Evolutionary conservation across 2,329 filamentous ascomycete species (phyloP), one percentile per base, ranked within the genome.

Genomic region (Periconia macrospinosa): DNA sequence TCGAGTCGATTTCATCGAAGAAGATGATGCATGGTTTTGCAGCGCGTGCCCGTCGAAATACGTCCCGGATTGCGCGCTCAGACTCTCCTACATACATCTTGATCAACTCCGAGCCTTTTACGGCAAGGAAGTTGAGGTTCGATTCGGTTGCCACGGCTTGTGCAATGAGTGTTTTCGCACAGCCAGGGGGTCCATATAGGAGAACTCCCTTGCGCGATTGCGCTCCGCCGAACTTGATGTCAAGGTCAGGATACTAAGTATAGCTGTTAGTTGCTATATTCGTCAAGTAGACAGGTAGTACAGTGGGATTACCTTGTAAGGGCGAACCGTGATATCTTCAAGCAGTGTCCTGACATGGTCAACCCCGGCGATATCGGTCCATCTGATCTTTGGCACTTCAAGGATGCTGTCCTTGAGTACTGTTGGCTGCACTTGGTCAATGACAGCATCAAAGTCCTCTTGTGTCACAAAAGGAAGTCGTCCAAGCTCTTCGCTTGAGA

Each of bases 71-170:
- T 8, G 89, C 87, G 11, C 91, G 86, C 76, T 97, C 93, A 1
- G 92, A 93, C 73, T 97, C 93, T 56, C 93, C 93, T 17, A 97
- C 92, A 74, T 97, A 97, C 90, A 96, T 96, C 76, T 92, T 95
- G 55, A 96, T 86, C 13, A 97, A 83, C 74, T 97, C 93, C 35
- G 91, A 91, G 23, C 92, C 93, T 76, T 97, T 96, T 60, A 97
- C 90, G 9, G 92, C 89, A 69, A 97, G 87, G 79, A 97, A 97
- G 72, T 97, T 97, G 75, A 95, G 87, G 3, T 89, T 89, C 30
- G 90, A 91, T 72, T 95, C 92, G 7, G 91, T 96, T 15, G 93
- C 93, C 62, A 96, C 85, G 27, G 93, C 93, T 71, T 96, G 92
- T 0, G 93, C 93, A 0, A 87, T 91, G 70, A 97, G 84, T 0